Conservation (phyloP, 352 stramenopile genomes). For the Plasmopara halstedii region DNA sequence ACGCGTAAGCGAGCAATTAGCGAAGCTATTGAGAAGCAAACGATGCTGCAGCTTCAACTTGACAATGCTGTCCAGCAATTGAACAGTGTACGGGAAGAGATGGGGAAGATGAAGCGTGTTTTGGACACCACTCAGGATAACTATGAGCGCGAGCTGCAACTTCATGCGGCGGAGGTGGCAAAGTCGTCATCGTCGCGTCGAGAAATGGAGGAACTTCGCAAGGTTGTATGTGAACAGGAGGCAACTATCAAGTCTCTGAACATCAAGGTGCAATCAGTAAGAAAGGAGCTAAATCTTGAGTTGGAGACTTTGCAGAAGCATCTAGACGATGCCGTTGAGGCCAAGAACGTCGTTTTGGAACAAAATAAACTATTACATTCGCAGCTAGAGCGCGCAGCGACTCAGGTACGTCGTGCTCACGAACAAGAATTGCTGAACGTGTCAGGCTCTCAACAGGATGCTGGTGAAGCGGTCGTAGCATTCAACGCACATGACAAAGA, state of each 20-base stretch:
- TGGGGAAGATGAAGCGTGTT: conserved; percentile 34
- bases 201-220: conserved; percentile 43
- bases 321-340: conserved; percentile 35
- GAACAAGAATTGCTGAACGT: conserved; percentile 43
- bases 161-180: conserved; percentile 59
- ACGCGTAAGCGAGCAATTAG: conserved; percentile 29
- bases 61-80: conserved; percentile 40
- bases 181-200: conserved; percentile 44
- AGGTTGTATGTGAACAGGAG: conserved; percentile 28
- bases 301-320: conserved; percentile 41
- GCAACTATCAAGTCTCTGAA: conserved; percentile 35
- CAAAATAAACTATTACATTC: conserved; percentile 73
- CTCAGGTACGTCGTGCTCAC: conserved; percentile 50
- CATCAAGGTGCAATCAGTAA: conserved; percentile 24
- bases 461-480: conserved; percentile 12
- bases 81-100: conserved; percentile 36
- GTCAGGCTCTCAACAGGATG: conserved; percentile 14
- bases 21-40: conserved; percentile 39
- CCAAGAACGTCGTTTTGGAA: conserved; percentile 43
- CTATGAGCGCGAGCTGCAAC: conserved; percentile 79
- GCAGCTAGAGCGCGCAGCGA: conserved; percentile 51
- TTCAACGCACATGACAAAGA: conserved; percentile 41
- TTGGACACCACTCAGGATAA: conserved; percentile 52
- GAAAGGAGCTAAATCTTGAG: conserved; percentile 29
- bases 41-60: conserved; percentile 36